Conservation (phyloP, 441 rosid species). For the Codiaeum variegatum region DNA sequence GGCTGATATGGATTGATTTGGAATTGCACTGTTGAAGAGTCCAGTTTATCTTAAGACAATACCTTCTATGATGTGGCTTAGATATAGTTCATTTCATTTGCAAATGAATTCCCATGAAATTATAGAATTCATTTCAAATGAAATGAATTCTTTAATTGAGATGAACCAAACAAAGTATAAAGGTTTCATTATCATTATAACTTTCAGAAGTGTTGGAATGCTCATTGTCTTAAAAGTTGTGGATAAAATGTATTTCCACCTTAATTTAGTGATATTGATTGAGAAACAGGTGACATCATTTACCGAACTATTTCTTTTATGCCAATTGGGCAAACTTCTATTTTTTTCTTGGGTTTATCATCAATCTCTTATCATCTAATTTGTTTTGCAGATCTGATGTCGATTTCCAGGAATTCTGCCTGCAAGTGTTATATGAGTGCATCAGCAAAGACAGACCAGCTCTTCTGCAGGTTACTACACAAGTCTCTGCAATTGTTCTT, state of each 20-base stretch:
- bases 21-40: neutral
- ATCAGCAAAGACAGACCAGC: constrained; percentile 97
- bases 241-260: neutral
- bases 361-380: constrained; percentile 8
- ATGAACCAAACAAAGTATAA: no score
- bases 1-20: neutral
- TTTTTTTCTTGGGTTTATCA: neutral
- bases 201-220: neutral
- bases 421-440: constrained; percentile 93
- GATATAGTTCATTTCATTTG: neutral
- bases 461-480: constrained; percentile 68
- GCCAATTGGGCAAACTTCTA: neutral
- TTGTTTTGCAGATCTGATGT: constrained; percentile 60
- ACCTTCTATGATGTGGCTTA: neutral
- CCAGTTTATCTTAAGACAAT: neutral
- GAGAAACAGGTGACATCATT: neutral
- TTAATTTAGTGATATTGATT: neutral
- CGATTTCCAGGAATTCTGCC: constrained; percentile 92
- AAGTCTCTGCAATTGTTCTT: neutral
- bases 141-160: no score
- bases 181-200: neutral
- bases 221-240: neutral
- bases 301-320: neutral
- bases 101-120: no score
- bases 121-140: no score